Base-by-base conservation (phyloP, 768 basidiomycete species). In the Suillus cothurnatus region DNA sequence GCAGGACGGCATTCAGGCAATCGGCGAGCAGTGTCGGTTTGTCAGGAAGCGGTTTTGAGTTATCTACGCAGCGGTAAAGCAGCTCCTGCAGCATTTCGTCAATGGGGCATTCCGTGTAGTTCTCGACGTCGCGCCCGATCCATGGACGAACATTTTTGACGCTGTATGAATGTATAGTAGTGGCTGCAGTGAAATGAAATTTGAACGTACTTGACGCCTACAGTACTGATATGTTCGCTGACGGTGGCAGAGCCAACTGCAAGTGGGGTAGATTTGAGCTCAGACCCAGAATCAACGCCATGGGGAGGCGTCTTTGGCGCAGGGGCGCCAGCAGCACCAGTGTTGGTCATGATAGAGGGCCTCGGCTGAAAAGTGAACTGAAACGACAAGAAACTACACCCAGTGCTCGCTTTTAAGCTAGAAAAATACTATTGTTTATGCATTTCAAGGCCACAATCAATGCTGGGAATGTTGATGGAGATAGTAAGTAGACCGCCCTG, bases 1-100 rank as follows among this genome's bases (percentile, higher is more conserved):
- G 61, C 26, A 62, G 53, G 21, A 62, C 61, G 55, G 34, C 61
- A 1, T 62, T 3, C 34, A 62, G 34, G 53, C 12, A 62, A 28
- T 32, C 19, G 1, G 26, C 21, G 6, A 62, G 12, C 21, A 62
- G 26, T 17, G 21, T 62, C 6, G 23, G 17, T 55, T 62, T 62
- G 53, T 62, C 53, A n/a, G 53, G 19, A 21, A 21, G 6, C 7
- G 12, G 28, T 32, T 62, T 26, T 21, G 34, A 62, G 34, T 2
- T 0, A 26, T 62, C 61, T 36, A 2, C 4, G 39, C 61, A 62
- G 12, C 34, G n/a, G 8, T 38, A 62, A 55, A 62, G 49, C 3
- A 62, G 61, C 23, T 53, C 43, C 43, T 38, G 3, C 15, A 62
- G n/a, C 61, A 62, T 62, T 34, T 31, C 3, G 5, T 62, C 52